Conservation (phyloP, 768 basidiomycete species). For the Mycena albidolilacea region DNA sequence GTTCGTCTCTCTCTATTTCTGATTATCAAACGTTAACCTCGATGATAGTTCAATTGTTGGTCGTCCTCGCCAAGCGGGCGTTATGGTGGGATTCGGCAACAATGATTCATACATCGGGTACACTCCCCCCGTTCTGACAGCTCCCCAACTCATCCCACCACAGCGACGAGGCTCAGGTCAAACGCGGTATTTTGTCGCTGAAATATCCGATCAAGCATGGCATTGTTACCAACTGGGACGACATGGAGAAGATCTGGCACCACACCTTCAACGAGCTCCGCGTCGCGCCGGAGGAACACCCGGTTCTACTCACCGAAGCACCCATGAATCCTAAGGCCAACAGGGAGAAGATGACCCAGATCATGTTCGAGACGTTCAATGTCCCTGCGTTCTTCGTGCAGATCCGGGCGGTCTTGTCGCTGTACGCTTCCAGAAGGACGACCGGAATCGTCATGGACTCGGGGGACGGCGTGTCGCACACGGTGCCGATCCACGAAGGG, state of each 20-base stretch:
- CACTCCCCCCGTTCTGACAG: slow-evolving; percentile 28
- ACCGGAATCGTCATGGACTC: slow-evolving; percentile 74
- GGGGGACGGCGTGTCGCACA: slow-evolving; percentile 65
- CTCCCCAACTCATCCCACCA: slow-evolving; percentile 39
- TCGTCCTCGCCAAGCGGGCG: slow-evolving; percentile 80
- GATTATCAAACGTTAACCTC: not conserved
- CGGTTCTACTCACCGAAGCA: slow-evolving; percentile 78
- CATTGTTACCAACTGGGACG: slow-evolving; percentile 39
- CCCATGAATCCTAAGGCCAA: slow-evolving; percentile 83
- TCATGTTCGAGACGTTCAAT: slow-evolving; percentile 87
- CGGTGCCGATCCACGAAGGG: slow-evolving; percentile 81
- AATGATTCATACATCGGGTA: slow-evolving; percentile 84
- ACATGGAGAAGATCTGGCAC: slow-evolving; percentile 42
- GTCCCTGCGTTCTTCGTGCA: slow-evolving; percentile 80
- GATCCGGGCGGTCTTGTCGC: slow-evolving; percentile 78
- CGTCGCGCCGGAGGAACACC: slow-evolving; percentile 82
- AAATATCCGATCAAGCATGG: slow-evolving; percentile 61
- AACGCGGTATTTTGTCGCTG: slow-evolving; percentile 82
- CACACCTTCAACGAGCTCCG: slow-evolving; percentile 72
- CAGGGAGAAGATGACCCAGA: slow-evolving; percentile 71
- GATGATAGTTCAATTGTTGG: slow-evolving; percentile 78
- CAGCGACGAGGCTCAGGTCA: slow-evolving; percentile 80
- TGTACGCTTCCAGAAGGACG: slow-evolving; percentile 78
- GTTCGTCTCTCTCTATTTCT: slow-evolving; percentile 56
- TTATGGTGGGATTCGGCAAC: slow-evolving; percentile 85